Conservation (phyloP, 2,329 filamentous ascomycete genomes). For the Fusarium nelsonii region DNA sequence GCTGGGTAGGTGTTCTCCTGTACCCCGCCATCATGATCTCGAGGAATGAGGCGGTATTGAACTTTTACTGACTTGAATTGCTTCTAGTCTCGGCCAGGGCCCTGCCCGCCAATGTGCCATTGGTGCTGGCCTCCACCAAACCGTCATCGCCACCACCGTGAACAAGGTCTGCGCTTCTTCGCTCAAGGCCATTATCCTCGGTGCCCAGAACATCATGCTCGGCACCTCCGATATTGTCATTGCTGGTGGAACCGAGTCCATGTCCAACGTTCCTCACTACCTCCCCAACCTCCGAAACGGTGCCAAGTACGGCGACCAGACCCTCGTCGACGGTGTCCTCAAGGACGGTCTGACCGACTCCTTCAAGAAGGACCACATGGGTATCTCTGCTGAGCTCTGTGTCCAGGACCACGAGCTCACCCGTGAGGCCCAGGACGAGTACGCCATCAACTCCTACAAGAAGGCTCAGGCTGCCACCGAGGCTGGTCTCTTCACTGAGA, state of each 20-base stretch:
- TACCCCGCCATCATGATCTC: constrained; percentile 24
- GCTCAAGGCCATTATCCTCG: constrained; percentile 93
- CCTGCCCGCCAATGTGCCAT: constrained; percentile 95
- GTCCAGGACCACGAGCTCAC: constrained; percentile 83
- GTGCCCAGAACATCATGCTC: constrained; percentile 96
- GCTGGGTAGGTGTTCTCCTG: constrained; percentile 76
- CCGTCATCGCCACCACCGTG: constrained; percentile 88
- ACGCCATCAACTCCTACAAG: constrained; percentile 95
- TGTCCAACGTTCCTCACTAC: constrained; percentile 98
- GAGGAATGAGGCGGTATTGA: neutral
- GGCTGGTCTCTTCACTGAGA: constrained; percentile 87
- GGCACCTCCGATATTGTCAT: constrained; percentile 94
- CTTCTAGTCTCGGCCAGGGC: constrained; percentile 86
- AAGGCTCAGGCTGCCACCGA: constrained; percentile 89
- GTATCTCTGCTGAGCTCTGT: constrained; percentile 91
- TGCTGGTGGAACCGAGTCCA: constrained; percentile 95
- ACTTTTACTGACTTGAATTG: constrained; percentile 29
- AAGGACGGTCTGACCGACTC: constrained; percentile 96
- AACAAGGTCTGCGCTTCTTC: constrained; percentile 99
- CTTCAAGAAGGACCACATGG: constrained; percentile 98
- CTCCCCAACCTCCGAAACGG: constrained; percentile 87
- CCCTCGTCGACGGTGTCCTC: constrained; percentile 88
- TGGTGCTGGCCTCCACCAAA: constrained; percentile 84
- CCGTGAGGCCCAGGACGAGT: constrained; percentile 91
- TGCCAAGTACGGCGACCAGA: constrained; percentile 93